Evolutionary conservation across 139 green algal species (phyloP), one percentile per base, ranked within the genome.

Genomic region (Marvania coccoides): DNA sequence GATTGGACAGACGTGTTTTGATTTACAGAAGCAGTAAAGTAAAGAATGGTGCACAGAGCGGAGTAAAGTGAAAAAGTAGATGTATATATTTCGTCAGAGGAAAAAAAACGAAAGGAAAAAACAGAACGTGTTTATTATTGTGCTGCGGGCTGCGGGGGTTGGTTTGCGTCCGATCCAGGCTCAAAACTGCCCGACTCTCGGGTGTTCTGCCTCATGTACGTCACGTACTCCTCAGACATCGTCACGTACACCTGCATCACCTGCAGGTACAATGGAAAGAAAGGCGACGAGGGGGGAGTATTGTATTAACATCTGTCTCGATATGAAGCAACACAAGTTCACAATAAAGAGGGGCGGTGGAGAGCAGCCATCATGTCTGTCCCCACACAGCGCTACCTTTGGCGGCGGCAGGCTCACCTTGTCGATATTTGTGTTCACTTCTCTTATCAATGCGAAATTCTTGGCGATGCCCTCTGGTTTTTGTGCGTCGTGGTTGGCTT

Each of bases 401-500:
- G 19, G 19, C 42, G 42, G 42, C 19, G 19, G 19, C 19, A 28
- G 19, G 19, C 42, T 51, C 19, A 51, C 42, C 42, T 46, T 35
- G 29, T 66, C 59, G 15, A 66, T 66, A 53, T 66, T 66, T 8
- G 23, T 45, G 24, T 66, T 66, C 4, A 66, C 15, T 26, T 66
- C 59, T 63, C 28, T 35, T 47, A 69, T 60, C 8, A 69, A 19
- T 63, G 23, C 15, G 10, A 83, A 80, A 38, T 88, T 88, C 2
- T 80, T 42, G 6, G 68, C 68, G 5, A 88, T 62, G 13, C 37
- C 74, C 39, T 88, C 73, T 1, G 66, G 58, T 4, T 54, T 69
- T 12, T 80, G 63, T 0, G 42, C 39, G n/a, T 84, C 81, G 38
- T 88, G 82, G 60, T 88, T 88, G 39, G 28, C 36, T 34, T 85